Percentiles rank a stretch among this genome's conserved stretches.
Evolutionary conservation across 257 asterid genomes (phyloP).

Genomic region (Salvia rosmarinus): DNA sequence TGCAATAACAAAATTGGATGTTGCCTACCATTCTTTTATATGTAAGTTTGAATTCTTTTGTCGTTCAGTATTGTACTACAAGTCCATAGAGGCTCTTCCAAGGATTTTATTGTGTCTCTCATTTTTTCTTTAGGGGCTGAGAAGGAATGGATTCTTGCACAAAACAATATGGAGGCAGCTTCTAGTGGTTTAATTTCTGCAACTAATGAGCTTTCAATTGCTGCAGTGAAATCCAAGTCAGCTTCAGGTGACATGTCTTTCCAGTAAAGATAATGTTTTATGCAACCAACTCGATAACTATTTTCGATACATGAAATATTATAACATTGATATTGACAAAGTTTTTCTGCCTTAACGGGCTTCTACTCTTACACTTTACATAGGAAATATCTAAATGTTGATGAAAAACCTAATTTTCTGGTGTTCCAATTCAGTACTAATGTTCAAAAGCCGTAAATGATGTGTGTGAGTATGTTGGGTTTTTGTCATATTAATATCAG

Average conservation of each 20-base stretch:
- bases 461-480: neutral
- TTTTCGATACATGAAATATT: constrained; percentile 21
- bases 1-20: constrained; percentile 73
- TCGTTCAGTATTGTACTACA: constrained; percentile 27
- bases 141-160: constrained; percentile 93
- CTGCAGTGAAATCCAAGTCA: constrained; percentile 74
- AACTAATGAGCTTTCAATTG: constrained; percentile 75
- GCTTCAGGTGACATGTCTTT: constrained; percentile 72
- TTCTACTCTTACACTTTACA: constrained; percentile 16
- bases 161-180: constrained; percentile 91
- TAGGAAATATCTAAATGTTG: constrained; percentile 27
- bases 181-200: constrained; percentile 80
- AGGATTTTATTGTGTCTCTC: constrained; percentile 30
- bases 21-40: constrained; percentile 76
- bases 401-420: constrained; percentile 26
- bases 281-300: constrained; percentile 26
- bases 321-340: constrained; percentile 28
- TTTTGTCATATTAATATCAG: constrained; percentile 12
- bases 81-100: constrained; percentile 28
- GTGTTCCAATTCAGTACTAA: constrained; percentile 13
- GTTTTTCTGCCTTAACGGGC: constrained; percentile 22
- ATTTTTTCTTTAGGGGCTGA: constrained; percentile 74
- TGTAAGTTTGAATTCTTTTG: constrained; percentile 56
- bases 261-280: constrained; percentile 20
- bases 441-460: neutral